Base-by-base conservation (phyloP, 208 protist species). In the Trypanosoma platydactyli region DNA sequence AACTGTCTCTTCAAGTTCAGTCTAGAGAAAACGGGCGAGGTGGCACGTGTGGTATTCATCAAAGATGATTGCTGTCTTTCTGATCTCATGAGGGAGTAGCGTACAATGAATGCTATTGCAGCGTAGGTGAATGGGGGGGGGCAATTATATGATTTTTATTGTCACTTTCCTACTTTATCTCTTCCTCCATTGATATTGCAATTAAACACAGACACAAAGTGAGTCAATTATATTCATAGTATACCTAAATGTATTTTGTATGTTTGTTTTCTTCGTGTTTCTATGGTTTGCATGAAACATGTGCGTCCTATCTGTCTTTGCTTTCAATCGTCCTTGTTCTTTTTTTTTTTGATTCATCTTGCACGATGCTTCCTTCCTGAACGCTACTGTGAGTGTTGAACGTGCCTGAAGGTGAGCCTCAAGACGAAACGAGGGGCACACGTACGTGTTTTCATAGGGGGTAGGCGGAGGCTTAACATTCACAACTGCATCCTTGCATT, bases 1-100 rank as follows among this genome's bases (percentile, higher is more conserved):
- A 38, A 64, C 45, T 67, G 64, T 35, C 65, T 84, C 2, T 79
- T 70, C 63, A 76, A 64, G 29, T 77, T 84, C 46, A 77, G 50
- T 50, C 50, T 77, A 35, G 46, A 76, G 35, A 13, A 30, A 22
- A 20, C 22, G 9, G 38, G 29, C 3, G 55, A 70, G 7, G 48
- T 76, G 46, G 54, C 42, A 3, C 60, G 57, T 16, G 55, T 59
- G 3, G 54, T 65, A 12, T 76, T 76, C 42, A 65, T 76, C 16
- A 58, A 48, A 38, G 57, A 71, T 38, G 29, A 64, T 41, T 76
- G 70, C 46, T 53, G 16, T 29, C 41, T 76, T 35, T 5, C 7
- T 22, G 62, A 76, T 52, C 54, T 71, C 38, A 66, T 76, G 62
- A 30, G 40, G 13, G 62, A 80, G 30, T 77, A 63, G 68, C n/a